Conservation (phyloP, 805 yeast species). For the Grigorovia jiainica region DNA sequence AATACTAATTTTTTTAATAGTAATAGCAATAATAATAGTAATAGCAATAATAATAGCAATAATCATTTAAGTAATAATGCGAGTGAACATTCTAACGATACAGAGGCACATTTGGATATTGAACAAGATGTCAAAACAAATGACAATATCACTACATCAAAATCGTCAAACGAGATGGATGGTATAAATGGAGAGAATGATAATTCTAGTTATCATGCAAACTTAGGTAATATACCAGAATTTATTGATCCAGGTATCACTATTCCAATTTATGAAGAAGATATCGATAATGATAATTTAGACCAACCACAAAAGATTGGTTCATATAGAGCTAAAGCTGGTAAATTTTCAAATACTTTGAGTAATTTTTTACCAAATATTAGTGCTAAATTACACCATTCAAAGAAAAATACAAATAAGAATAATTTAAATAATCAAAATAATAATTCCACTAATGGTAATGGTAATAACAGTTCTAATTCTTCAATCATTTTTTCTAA, state of each 20-base stretch:
- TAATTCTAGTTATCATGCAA: neutral
- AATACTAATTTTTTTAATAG: neutral
- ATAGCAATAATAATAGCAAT: neutral
- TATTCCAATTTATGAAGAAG: conserved; percentile 28
- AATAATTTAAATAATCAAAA: conserved; percentile 7
- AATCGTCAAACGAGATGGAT: neutral
- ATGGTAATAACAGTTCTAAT: neutral
- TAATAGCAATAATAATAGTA: neutral
- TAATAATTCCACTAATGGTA: conserved; percentile 6
- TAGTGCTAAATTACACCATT: conserved; percentile 29
- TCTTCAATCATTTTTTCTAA: neutral
- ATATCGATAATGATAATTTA: conserved; percentile 5
- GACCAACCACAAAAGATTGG: conserved; percentile 25
- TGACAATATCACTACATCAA: too few relatives aligned
- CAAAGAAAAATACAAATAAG: conserved; percentile 12
- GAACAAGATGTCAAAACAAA: neutral
- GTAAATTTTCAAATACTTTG: conserved; percentile 29
- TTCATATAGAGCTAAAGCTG: conserved; percentile 29
- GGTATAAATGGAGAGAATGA: neutral
- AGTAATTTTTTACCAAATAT: conserved; percentile 29
- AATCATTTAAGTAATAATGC: neutral
- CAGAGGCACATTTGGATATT: too few relatives aligned
- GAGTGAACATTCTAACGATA: too few relatives aligned
- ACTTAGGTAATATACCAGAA: conserved; percentile 17
- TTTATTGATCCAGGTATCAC: conserved; percentile 28